Conservation (phyloP, 192 early-diverging fungal genomes). For the Coemansia sp. region DNA sequence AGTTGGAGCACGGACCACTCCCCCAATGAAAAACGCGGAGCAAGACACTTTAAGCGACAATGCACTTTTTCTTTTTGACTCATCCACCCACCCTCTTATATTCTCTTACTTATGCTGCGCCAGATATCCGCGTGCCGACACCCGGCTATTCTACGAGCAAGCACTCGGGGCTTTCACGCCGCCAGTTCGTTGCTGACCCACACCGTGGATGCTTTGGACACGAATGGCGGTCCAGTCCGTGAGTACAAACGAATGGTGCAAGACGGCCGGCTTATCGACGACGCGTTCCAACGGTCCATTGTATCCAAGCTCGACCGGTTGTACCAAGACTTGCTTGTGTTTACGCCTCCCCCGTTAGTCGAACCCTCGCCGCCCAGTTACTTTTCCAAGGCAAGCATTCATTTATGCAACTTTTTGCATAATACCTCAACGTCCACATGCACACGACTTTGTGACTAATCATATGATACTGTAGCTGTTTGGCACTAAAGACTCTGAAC, state of each 20-base stretch:
- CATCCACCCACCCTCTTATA: too few relatives aligned
- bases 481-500: not conserved
- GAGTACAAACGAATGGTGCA: constrained; percentile 52
- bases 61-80: too few relatives aligned
- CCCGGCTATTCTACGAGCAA: not conserved
- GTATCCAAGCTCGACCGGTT: constrained; percentile 66
- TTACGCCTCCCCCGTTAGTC: constrained; percentile 49
- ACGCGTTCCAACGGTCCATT: constrained; percentile 69
- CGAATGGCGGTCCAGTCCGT: constrained; percentile 19
- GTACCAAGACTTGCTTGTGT: constrained; percentile 60
- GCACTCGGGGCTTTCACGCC: not conserved
- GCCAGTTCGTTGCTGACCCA: not conserved
- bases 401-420: not conserved
- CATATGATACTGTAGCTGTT: constrained; percentile 22
- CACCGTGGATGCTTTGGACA: not conserved
- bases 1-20: too few relatives aligned
- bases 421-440: not conserved
- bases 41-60: too few relatives aligned
- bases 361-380: not conserved
- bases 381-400: not conserved
- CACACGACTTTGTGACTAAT: not conserved
- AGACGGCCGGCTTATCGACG: constrained; percentile 58
- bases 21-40: too few relatives aligned
- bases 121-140: not conserved
- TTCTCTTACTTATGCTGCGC: not conserved